A percentile compares a stretch with the other conserved stretches of the same genome.
phyloP scores from a whole-genome alignment of 208 protist genomes.

The Wallacemonas rigidus region DNA sequence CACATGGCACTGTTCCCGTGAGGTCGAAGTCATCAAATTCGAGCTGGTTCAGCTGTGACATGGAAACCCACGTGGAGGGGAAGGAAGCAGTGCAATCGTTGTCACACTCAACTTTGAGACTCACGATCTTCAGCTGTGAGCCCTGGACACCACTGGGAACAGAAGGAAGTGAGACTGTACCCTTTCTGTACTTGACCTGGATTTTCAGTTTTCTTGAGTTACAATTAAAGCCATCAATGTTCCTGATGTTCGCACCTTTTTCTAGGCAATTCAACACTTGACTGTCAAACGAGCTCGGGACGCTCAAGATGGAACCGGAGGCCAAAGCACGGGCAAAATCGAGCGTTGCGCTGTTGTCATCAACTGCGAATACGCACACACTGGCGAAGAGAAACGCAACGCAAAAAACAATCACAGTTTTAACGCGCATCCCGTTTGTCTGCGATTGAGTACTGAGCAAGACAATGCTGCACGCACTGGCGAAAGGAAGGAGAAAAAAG shows the following conservation, averaged over 20 bases:
- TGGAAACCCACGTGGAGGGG: constrained; percentile 4
- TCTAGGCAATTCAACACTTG: background rate
- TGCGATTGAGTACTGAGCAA: background rate
- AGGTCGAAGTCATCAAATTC: background rate
- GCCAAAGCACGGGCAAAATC: background rate
- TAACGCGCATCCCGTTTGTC: background rate
- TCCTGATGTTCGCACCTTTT: background rate
- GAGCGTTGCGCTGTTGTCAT: background rate
- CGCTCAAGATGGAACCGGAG: too few relatives aligned
- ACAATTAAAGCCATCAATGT: background rate
- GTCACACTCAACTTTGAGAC: background rate
- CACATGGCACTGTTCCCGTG: background rate
- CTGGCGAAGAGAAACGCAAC: background rate
- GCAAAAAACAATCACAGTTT: background rate
- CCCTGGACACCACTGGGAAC: background rate
- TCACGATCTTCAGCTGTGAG: background rate
- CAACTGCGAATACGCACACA: background rate
- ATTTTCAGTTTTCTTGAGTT: background rate
- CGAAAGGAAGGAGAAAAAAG: constrained; percentile 3
- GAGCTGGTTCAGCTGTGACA: background rate
- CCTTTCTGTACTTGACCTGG: background rate
- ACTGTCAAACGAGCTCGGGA: background rate
- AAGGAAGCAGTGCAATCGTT: background rate
- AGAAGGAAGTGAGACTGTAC: background rate
- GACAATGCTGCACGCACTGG: background rate